phyloP scores from a whole-genome alignment of 306 rosid genomes.

The Castanopsis chinensis region DNA sequence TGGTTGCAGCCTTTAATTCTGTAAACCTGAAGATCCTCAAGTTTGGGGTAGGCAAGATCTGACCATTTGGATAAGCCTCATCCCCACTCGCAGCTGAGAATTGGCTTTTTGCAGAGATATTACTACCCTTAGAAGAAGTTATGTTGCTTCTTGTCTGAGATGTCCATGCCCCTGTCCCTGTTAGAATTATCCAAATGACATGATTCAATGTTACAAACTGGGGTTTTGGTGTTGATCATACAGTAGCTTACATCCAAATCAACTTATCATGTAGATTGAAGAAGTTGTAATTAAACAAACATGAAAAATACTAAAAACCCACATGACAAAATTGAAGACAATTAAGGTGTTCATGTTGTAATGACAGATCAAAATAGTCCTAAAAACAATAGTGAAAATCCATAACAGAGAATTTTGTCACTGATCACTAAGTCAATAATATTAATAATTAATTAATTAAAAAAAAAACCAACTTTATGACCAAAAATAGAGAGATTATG shows the following conservation, averaged over 20 bases:
- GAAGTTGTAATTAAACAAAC: background rate
- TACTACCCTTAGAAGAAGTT: constrained; percentile 49
- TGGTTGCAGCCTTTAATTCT: constrained; percentile 73
- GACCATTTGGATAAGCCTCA: constrained; percentile 51
- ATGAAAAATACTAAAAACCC: background rate
- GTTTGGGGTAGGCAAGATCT: constrained; percentile 68
- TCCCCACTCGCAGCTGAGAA: constrained; percentile 60
- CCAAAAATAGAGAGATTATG: background rate
- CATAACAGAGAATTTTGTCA: background rate
- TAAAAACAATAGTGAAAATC: background rate
- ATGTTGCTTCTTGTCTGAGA: constrained; percentile 52
- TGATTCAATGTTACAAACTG: background rate
- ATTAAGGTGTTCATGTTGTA: background rate
- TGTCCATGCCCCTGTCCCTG: constrained; percentile 46
- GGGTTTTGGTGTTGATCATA: background rate
- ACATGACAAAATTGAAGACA: background rate
- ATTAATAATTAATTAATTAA: no score
- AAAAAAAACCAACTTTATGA: background rate
- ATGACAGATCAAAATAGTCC: constrained; percentile 2
- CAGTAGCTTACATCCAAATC: constrained; percentile 5
- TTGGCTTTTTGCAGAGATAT: constrained; percentile 47
- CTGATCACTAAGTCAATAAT: background rate
- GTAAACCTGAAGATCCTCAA: constrained; percentile 68
- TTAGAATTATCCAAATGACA: constrained; percentile 13
- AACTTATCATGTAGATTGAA: background rate